A percentile compares a stretch with the other conserved stretches of the same genome.
These are phyloP conservation scores for Geotrichum reessii DNA, from an alignment of 1,139 yeast genomes.

Conservation along the genomic window DNA sequence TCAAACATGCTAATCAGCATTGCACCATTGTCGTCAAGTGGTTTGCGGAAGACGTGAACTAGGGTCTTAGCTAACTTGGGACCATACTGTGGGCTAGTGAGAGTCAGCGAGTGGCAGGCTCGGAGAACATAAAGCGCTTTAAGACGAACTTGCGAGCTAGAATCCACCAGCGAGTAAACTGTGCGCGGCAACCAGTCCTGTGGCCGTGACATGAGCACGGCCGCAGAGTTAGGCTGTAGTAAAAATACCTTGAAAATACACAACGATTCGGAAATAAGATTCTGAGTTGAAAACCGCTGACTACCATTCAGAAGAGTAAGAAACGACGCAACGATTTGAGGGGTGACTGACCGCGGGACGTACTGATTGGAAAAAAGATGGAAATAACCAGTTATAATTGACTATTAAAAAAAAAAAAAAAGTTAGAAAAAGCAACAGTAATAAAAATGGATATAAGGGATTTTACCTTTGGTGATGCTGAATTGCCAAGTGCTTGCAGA, in stretches of 20 bases:
- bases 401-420: constrained; percentile 12
- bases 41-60: constrained; percentile 19
- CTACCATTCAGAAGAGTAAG: constrained; percentile 22
- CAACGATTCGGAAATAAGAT: constrained; percentile 26
- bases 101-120: constrained; percentile 23
- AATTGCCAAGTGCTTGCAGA: constrained; percentile 23
- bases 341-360: constrained; percentile 23
- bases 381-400: constrained; percentile 27
- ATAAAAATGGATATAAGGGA: background rate
- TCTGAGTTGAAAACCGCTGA: constrained; percentile 25
- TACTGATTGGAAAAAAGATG: constrained; percentile 29
- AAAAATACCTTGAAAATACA: constrained; percentile 6
- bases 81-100: constrained; percentile 20
- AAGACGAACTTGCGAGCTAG: constrained; percentile 22
- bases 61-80: constrained; percentile 5
- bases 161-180: constrained; percentile 23
- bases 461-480: constrained; percentile 19
- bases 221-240: constrained; percentile 16
- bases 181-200: constrained; percentile 27
- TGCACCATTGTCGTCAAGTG: constrained; percentile 11
- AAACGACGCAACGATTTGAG: constrained; percentile 24
- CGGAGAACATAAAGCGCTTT: constrained; percentile 24
- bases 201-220: constrained; percentile 22
- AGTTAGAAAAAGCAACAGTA: background rate
- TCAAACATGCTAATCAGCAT: constrained; percentile 20